A percentile compares a stretch with the other conserved stretches of the same genome.
Evolutionary conservation across 768 basidiomycete genomes (phyloP).

Genomic region (Termitomyces sp.): DNA sequence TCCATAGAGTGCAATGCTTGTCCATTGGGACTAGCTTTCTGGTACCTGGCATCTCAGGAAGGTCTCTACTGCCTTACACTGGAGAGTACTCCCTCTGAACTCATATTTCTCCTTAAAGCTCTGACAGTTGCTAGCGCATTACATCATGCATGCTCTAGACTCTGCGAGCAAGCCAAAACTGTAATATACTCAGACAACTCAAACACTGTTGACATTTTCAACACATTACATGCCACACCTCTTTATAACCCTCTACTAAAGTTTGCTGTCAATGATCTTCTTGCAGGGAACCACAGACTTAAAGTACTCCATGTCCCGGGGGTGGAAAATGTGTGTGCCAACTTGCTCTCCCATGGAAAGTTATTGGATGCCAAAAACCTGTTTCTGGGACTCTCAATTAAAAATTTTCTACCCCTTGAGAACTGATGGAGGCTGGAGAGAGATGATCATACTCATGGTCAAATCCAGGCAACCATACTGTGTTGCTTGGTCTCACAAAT

Average conservation of each 20-base stretch:
- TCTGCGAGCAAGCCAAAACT: neutral
- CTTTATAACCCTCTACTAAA: neutral
- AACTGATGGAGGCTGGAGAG: neutral
- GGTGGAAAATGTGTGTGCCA: too few relatives aligned
- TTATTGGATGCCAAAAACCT: neutral
- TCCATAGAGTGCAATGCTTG: slow-evolving; percentile 12
- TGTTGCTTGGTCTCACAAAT: slow-evolving; percentile 21
- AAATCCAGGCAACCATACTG: slow-evolving; percentile 22
- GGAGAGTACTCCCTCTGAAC: neutral
- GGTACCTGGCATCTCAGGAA: slow-evolving; percentile 5
- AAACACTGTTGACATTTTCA: neutral
- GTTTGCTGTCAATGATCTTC: neutral
- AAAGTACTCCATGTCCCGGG: neutral
- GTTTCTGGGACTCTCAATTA: neutral
- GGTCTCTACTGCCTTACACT: slow-evolving; percentile 5
- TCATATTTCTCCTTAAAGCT: slow-evolving; percentile 26
- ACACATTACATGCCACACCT: neutral
- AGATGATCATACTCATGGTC: neutral
- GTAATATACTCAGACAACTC: neutral
- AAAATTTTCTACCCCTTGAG: neutral
- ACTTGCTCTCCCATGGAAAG: too few relatives aligned
- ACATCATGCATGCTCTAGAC: neutral
- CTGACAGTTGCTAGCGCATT: too few relatives aligned
- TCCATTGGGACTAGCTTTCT: slow-evolving; percentile 23
- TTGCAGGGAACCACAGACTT: neutral